Conservation (phyloP, 345 rosid genomes). For the Eucalyptus pauciflora region DNA sequence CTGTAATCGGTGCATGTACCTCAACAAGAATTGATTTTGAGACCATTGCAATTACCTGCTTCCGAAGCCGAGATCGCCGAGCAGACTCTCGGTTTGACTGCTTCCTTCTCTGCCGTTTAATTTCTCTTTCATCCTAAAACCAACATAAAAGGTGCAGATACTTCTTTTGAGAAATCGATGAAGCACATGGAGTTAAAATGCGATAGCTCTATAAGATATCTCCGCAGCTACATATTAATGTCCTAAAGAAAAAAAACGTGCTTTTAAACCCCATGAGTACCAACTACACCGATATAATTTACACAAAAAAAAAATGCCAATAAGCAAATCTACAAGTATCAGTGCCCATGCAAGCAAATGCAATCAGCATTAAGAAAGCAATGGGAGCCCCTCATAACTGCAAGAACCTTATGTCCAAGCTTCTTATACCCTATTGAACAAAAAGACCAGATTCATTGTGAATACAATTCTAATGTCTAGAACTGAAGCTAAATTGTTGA, state of each 20-base stretch:
- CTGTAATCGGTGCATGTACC: not conserved
- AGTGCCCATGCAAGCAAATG: not conserved
- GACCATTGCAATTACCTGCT: constrained; percentile 49
- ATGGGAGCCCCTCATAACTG: not conserved
- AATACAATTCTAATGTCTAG: not conserved
- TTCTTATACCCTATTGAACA: not conserved
- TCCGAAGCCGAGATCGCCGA: constrained; percentile 89
- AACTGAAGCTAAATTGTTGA: not conserved
- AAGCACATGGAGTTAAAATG: not conserved
- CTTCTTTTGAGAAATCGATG: not conserved
- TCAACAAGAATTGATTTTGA: not conserved
- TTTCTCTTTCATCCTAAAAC: constrained; percentile 81
- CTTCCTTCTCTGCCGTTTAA: constrained; percentile 91
- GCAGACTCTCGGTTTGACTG: constrained; percentile 99
- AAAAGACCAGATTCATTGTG: not conserved
- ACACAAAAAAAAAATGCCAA: not conserved
- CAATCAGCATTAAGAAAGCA: not conserved
- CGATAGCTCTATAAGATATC: not conserved
- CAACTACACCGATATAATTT: not conserved
- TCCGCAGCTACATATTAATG: not conserved
- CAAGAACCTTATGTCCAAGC: not conserved
- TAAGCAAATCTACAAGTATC: not conserved
- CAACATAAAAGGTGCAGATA: not conserved
- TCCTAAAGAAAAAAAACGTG: not conserved
- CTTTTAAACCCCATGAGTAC: not conserved